phyloP scores from a whole-genome alignment of 345 rosid genomes.

The Diplotaxis tenuifolia region DNA sequence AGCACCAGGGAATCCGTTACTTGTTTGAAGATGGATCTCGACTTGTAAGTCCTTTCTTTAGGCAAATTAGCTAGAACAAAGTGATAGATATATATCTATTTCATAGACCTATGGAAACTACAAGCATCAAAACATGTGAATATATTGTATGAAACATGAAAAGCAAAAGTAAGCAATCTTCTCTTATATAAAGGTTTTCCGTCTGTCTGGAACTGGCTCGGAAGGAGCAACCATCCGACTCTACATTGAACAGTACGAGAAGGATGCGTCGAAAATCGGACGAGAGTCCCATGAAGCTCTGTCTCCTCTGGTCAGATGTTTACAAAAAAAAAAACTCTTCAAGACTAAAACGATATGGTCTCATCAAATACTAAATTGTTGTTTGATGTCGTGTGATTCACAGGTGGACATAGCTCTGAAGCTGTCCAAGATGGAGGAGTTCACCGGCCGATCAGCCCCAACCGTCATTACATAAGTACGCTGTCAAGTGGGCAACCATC shows the following conservation, averaged over 20 bases:
- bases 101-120: too few species aligned
- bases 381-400: neutral
- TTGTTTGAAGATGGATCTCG: constrained; percentile 93
- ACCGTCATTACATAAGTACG: constrained; percentile 80
- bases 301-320: constrained; percentile 73
- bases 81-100: neutral
- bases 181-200: constrained; percentile 58
- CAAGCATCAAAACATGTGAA: neutral
- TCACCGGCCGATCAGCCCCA: constrained; percentile 90
- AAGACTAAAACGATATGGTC: neutral
- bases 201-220: constrained; percentile 98
- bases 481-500: constrained; percentile 17
- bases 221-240: constrained; percentile 98
- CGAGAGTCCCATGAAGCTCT: constrained; percentile 89
- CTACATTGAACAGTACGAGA: constrained; percentile 95
- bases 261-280: constrained; percentile 84
- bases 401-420: constrained; percentile 94
- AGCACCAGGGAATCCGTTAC: constrained; percentile 93
- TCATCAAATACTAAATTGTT: neutral
- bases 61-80: constrained; percentile 12
- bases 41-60: constrained; percentile 53
- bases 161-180: neutral
- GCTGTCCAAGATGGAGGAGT: constrained; percentile 88
- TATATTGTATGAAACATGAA: neutral
- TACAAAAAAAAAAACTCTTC: neutral